A percentile compares a stretch with the other conserved stretches of the same genome.
Conservation (phyloP, 2,329 filamentous ascomycete genomes). For the Sporothrix humicola region DNA sequence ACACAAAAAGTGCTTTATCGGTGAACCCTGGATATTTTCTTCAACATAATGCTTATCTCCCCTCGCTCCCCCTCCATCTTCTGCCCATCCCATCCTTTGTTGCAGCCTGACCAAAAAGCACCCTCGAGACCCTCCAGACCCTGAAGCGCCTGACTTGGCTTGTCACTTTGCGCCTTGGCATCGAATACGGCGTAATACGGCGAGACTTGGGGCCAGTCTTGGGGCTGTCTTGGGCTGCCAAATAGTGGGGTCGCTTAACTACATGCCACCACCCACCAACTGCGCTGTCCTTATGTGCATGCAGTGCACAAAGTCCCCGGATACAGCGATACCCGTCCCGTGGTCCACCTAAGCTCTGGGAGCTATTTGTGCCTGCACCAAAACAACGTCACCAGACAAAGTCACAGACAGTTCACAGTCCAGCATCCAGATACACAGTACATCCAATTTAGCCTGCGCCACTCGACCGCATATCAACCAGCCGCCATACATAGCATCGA, state of each 20-base stretch:
- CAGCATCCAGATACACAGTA: background rate
- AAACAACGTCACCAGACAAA: conserved; percentile 15
- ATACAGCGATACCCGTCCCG: conserved; percentile 7
- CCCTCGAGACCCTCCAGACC: background rate
- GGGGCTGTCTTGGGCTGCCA: too few species aligned
- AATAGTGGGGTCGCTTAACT: background rate
- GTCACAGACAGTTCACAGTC: background rate
- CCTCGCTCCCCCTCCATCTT: background rate
- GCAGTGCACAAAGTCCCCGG: background rate
- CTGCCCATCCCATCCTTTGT: background rate
- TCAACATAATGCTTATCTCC: background rate
- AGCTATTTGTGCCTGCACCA: conserved; percentile 9
- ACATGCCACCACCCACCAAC: background rate
- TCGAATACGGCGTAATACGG: conserved; percentile 15
- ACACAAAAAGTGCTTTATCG: background rate
- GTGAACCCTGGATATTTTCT: background rate
- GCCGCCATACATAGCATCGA: background rate
- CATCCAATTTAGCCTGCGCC: background rate
- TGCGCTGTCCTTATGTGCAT: background rate
- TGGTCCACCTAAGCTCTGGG: too few species aligned
- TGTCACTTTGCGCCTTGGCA: background rate
- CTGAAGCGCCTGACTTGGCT: conserved; percentile 16
- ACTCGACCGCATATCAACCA: background rate
- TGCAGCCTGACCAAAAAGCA: background rate
- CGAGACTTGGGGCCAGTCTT: background rate